These are phyloP conservation scores for Spathaspora hagerdaliae DNA, from an alignment of 805 yeast species.

Conservation along the genomic window DNA sequence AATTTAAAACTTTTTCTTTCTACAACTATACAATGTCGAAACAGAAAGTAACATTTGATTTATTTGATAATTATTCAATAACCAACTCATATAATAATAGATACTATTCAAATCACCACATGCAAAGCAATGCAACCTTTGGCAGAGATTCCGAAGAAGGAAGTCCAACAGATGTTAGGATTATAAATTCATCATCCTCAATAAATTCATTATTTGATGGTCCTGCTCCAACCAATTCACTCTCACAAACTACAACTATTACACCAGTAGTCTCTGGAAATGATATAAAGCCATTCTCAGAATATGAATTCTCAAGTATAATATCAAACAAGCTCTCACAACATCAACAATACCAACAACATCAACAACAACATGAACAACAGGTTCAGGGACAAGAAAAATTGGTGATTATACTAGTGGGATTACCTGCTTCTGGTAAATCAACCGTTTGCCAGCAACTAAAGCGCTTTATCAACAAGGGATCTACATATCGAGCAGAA, in stretches of 20 bases:
- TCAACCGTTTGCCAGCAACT: constrained; percentile 35
- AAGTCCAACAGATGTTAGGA: not conserved
- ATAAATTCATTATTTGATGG: constrained; percentile 27
- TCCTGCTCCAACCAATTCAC: not conserved
- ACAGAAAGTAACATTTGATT: constrained; percentile 1
- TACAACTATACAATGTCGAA: not conserved
- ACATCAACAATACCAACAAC: not conserved
- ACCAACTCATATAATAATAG: not conserved
- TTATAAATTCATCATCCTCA: constrained; percentile 14
- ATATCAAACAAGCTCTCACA: constrained; percentile 1
- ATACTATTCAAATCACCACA: not conserved
- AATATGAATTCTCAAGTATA: constrained; percentile 3
- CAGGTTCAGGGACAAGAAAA: constrained; percentile 2
- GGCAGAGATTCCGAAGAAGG: not conserved
- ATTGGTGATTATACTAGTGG: constrained; percentile 26
- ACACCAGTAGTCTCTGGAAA: constrained; percentile 8
- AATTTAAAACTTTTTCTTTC: no score
- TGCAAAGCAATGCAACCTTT: not conserved
- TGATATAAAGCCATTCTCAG: constrained; percentile 1
- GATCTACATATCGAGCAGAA: constrained; percentile 18
- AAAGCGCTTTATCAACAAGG: constrained; percentile 22
- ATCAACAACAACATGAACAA: not conserved
- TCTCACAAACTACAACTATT: constrained; percentile 2
- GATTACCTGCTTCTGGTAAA: constrained; percentile 42
- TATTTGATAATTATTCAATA: not conserved